These are phyloP conservation scores for Ascoidea asiatica DNA, from an alignment of 805 yeast genomes.

Conservation along the genomic window DNA sequence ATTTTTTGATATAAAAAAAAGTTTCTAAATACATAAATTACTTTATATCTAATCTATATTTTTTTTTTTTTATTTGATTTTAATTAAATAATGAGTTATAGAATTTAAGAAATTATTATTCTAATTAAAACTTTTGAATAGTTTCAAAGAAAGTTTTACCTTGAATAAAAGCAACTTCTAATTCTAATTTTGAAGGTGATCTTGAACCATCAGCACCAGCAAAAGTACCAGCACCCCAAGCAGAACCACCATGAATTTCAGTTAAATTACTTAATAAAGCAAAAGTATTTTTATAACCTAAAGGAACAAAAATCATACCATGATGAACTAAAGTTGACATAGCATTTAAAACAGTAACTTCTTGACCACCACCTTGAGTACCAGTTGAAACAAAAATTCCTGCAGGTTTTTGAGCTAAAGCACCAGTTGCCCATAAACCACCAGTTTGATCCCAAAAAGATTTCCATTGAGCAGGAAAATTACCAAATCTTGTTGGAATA, in stretches of 20 bases:
- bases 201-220: slow-evolving; percentile 75
- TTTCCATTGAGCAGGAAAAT: slow-evolving; percentile 64
- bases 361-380: slow-evolving; percentile 76
- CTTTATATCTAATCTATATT: too few relatives aligned
- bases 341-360: slow-evolving; percentile 50
- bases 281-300: slow-evolving; percentile 53
- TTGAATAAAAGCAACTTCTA: slow-evolving; percentile 48
- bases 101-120: not conserved
- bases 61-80: not conserved
- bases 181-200: slow-evolving; percentile 48
- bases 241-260: slow-evolving; percentile 67
- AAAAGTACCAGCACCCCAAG: slow-evolving; percentile 79
- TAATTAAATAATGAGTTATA: not conserved
- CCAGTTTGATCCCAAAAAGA: slow-evolving; percentile 72
- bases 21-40: too few relatives aligned
- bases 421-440: slow-evolving; percentile 66
- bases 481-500: slow-evolving; percentile 78
- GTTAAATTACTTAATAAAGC: slow-evolving; percentile 38
- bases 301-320: slow-evolving; percentile 69
- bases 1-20: not conserved
- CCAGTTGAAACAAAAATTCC: slow-evolving; percentile 67
- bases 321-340: slow-evolving; percentile 62
- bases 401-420: slow-evolving; percentile 59
- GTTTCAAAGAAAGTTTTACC: slow-evolving; percentile 50
- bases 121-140: slow-evolving; percentile 16